Base-by-base conservation (phyloP, 805 yeast species). In the Citeromyces nyonsensis region DNA sequence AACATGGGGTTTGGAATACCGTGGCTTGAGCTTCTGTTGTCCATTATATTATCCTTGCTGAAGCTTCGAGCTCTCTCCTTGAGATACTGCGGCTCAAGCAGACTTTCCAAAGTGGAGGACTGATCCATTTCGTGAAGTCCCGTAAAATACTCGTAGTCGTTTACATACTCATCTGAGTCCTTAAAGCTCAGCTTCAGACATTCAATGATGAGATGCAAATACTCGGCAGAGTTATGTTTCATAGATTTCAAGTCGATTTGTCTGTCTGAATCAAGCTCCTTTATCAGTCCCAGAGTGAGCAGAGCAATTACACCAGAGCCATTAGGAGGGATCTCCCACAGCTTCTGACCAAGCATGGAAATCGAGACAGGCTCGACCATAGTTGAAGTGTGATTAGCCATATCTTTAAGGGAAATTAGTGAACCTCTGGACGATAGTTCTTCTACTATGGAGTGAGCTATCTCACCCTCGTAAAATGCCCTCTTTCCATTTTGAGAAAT, bases 241-340 rank as follows among this genome's bases (percentile, higher is more conserved):
- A 71, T 32, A 3, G 43, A 36, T 30, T 50, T 41, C 28, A 77
- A 44, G 32, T 69, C 59, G n/a, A 62, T 49, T 11, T 43, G 45
- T 3, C 67, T 66, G 11, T 44, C 37, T 11, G 54, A 54, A 24
- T 69, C 69, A 36, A 81, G 57, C 25, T 68, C 66, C 40, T 62
- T 63, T 39, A 81, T 63, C 29, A 76, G 58, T 0, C 88, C 91
- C 32, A 79, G 51, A 0, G 88, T 73, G 11, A 78, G 54, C 32
- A 81, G 55, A 0, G 86, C 91, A 29, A 81, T 80, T 10, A 81
- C 51, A 6, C 93, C 93, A 34, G 81, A 83, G 4, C 88, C 83
- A 49, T 74, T 80, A 10, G 94, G 94, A 8, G 94, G 91, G 39
- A 80, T 73, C 48, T 81, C 91, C 82, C 86, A 76, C 15, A 81